These are phyloP conservation scores for Lichtheimia ramosa DNA, from an alignment of 371 early-diverging fungal species.

Conservation along the genomic window DNA sequence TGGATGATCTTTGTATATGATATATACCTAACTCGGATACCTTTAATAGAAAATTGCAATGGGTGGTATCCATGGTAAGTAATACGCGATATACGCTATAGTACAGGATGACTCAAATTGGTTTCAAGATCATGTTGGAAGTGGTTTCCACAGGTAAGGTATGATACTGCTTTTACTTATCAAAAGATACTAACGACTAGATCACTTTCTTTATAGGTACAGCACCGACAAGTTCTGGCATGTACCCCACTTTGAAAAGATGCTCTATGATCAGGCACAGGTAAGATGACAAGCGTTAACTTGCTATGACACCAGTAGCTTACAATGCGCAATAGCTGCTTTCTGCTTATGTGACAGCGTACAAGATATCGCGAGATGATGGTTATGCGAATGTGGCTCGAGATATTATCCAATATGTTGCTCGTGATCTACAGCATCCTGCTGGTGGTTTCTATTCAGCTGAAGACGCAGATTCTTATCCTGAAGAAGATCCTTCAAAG, in stretches of 20 bases:
- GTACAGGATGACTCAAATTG: background rate
- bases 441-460: conserved; percentile 68
- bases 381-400: conserved; percentile 44
- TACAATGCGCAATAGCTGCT: conserved; percentile 26
- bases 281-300: background rate
- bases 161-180: too few relatives aligned
- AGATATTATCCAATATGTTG: conserved; percentile 61
- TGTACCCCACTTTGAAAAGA: conserved; percentile 66
- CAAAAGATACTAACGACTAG: too few relatives aligned
- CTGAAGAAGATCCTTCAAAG: conserved; percentile 27
- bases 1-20: background rate
- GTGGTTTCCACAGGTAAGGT: conserved; percentile 59
- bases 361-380: conserved; percentile 48
- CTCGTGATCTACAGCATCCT: conserved; percentile 45
- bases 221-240: conserved; percentile 48
- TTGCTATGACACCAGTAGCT: background rate
- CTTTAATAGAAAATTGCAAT: conserved; percentile 39
- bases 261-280: conserved; percentile 75
- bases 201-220: conserved; percentile 21
- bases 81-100: background rate
- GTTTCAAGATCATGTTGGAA: conserved; percentile 54
- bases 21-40: background rate
- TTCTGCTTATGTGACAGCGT: conserved; percentile 45
- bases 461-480: conserved; percentile 70
- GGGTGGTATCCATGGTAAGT: conserved; percentile 64